A percentile compares a stretch with the other conserved stretches of the same genome.
These are phyloP conservation scores for Spiromastix sp. DNA, from an alignment of 2,329 filamentous ascomycete species.

Conservation along the genomic window DNA sequence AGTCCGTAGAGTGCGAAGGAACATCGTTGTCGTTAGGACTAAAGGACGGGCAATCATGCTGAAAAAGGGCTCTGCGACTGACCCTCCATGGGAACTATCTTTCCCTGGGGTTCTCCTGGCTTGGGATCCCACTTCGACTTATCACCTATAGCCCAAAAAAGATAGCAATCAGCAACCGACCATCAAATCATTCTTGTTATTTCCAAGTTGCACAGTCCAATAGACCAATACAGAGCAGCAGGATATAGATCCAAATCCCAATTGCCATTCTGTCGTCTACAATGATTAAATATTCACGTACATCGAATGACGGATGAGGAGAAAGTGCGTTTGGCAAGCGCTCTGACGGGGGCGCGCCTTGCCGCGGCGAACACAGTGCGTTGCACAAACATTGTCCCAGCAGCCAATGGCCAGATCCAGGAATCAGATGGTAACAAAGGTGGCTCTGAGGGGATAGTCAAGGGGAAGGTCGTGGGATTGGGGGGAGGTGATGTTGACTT, in stretches of 20 bases:
- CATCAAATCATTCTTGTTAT: neutral
- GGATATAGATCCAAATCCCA: too few species aligned
- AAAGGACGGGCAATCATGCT: neutral
- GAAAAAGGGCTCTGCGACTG: conserved; percentile 17
- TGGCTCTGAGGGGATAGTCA: neutral
- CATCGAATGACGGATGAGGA: conserved; percentile 35
- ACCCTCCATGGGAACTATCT: conserved; percentile 37
- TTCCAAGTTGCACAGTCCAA: conserved; percentile 2
- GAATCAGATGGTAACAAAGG: neutral
- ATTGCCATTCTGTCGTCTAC: too few species aligned
- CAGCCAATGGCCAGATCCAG: conserved; percentile 4
- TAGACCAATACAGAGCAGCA: conserved; percentile 3
- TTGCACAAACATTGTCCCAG: conserved; percentile 35
- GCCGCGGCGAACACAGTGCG: conserved; percentile 37
- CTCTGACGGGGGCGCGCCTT: conserved; percentile 34
- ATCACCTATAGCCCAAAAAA: conserved; percentile 13
- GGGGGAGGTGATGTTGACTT: conserved; percentile 1
- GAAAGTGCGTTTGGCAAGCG: conserved; percentile 35
- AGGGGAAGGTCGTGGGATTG: neutral
- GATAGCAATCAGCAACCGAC: conserved; percentile 3
- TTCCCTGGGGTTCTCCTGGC: conserved; percentile 28
- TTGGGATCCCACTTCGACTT: conserved; percentile 29
- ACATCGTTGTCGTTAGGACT: too few species aligned
- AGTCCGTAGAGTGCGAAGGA: too few species aligned
- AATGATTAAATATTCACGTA: conserved; percentile 28